Percentiles rank a stretch among this genome's conserved stretches.
Evolutionary conservation across 176 grass and related monocot genomes (phyloP).

Genomic region (Puccinellia tenuiflora): DNA sequence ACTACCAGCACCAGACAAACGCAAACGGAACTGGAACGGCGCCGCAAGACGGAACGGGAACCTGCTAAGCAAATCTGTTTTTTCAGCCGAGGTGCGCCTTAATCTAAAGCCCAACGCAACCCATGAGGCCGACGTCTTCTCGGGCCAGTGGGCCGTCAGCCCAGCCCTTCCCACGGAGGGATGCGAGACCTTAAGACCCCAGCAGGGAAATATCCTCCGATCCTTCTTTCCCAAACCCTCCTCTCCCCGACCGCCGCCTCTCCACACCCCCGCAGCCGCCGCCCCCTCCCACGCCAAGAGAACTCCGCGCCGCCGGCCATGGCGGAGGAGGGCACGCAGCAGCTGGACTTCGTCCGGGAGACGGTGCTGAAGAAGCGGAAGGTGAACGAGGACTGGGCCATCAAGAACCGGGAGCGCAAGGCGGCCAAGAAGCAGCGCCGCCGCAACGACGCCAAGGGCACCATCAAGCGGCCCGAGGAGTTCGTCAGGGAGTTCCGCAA

Average conservation of each 20-base stretch:
- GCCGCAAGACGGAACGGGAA: background rate
- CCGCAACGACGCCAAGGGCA: conserved; percentile 32
- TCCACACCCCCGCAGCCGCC: background rate
- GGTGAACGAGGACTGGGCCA: conserved; percentile 73
- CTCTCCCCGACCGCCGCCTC: background rate
- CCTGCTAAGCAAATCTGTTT: no score
- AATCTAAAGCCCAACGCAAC: background rate
- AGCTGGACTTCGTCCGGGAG: no score
- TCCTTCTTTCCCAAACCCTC: background rate
- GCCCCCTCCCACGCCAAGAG: no score
- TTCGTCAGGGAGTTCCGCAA: conserved; percentile 79
- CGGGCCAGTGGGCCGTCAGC: background rate
- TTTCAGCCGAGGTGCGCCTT: no score
- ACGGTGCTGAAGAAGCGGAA: conserved; percentile 66
- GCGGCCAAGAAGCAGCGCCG: conserved; percentile 40
- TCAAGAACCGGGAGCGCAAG: conserved; percentile 56
- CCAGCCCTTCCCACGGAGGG: background rate
- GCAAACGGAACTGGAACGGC: background rate
- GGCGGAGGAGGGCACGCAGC: no score
- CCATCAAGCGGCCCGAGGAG: conserved; percentile 79
- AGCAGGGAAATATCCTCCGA: background rate
- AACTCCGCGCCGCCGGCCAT: no score
- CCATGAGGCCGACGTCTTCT: background rate
- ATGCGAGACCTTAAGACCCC: background rate
- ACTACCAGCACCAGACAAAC: background rate